These are phyloP conservation scores for Circinella umbellata DNA, from an alignment of 371 early-diverging fungal species.

Conservation along the genomic window DNA sequence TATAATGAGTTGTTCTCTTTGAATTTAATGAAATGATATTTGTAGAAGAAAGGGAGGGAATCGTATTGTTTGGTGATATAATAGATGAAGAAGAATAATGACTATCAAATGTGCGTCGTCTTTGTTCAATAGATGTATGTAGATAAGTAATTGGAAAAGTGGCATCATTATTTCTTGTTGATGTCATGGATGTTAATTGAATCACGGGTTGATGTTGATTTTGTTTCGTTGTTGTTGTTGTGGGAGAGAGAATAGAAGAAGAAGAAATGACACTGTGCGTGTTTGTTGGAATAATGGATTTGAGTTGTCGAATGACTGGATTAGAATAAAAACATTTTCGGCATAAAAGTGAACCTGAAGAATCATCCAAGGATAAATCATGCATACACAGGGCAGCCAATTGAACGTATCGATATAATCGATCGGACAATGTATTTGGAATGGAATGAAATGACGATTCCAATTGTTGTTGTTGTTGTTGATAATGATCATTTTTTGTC, in stretches of 20 bases:
- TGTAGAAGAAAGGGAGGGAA: no score
- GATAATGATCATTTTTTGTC: background rate
- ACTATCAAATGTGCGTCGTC: conserved; percentile 4
- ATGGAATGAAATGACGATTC: background rate
- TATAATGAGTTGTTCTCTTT: background rate
- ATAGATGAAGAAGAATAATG: background rate
- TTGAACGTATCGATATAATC: conserved; percentile 13
- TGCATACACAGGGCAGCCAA: conserved; percentile 11
- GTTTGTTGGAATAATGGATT: background rate
- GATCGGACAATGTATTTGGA: background rate
- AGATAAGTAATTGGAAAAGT: conserved; percentile 3
- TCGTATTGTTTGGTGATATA: no score
- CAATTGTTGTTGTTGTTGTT: background rate
- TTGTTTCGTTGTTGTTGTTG: background rate
- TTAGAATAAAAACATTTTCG: background rate
- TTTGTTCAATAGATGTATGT: background rate
- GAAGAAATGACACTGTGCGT: background rate
- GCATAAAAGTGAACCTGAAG: background rate
- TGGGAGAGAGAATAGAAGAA: background rate
- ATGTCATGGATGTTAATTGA: background rate
- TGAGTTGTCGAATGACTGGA: background rate
- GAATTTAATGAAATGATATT: background rate
- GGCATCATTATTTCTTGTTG: background rate
- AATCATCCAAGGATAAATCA: conserved; percentile 8
- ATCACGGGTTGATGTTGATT: background rate